Evolutionary conservation across 2,329 filamentous ascomycete genomes (phyloP).

Genomic region (Calonectria pteridis): DNA sequence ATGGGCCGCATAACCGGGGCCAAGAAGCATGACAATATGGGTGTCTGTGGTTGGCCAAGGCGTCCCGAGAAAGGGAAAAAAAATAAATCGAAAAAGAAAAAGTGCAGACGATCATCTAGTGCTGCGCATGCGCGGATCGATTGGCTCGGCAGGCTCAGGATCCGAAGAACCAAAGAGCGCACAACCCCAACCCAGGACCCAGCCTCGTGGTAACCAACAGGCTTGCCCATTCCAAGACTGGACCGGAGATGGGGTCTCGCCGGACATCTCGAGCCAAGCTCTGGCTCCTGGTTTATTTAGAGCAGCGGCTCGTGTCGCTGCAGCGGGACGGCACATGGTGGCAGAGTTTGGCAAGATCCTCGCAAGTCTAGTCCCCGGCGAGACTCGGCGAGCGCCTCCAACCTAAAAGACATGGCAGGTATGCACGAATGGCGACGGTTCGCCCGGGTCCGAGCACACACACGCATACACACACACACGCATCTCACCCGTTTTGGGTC

Average conservation of each 20-base stretch:
- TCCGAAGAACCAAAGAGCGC: not conserved
- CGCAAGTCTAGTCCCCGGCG: slow-evolving; percentile 3
- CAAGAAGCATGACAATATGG: not conserved
- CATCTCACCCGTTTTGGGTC: not conserved
- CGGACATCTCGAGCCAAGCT: not conserved
- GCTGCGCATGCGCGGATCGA: not conserved
- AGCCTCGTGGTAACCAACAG: not conserved
- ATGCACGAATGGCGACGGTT: not conserved
- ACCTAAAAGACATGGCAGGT: not conserved
- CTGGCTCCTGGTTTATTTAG: slow-evolving; percentile 26
- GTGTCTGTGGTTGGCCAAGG: not conserved
- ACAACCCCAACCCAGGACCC: slow-evolving; percentile 5
- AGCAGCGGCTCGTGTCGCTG: slow-evolving; percentile 33
- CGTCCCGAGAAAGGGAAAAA: not conserved
- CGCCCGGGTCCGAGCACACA: not conserved
- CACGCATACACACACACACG: too few species aligned
- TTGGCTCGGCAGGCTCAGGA: not conserved
- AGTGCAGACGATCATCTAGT: not conserved
- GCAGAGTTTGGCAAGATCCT: not conserved
- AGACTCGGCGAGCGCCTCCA: slow-evolving; percentile 2
- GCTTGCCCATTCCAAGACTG: slow-evolving; percentile 1
- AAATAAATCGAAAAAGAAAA: not conserved
- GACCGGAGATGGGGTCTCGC: slow-evolving; percentile 4
- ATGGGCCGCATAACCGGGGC: slow-evolving; percentile 5
- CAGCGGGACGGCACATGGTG: slow-evolving; percentile 39